Evolutionary conservation across 2,329 filamentous ascomycete genomes (phyloP), one percentile per base, ranked within the genome.

Genomic region (Lizonia empirigonia): DNA sequence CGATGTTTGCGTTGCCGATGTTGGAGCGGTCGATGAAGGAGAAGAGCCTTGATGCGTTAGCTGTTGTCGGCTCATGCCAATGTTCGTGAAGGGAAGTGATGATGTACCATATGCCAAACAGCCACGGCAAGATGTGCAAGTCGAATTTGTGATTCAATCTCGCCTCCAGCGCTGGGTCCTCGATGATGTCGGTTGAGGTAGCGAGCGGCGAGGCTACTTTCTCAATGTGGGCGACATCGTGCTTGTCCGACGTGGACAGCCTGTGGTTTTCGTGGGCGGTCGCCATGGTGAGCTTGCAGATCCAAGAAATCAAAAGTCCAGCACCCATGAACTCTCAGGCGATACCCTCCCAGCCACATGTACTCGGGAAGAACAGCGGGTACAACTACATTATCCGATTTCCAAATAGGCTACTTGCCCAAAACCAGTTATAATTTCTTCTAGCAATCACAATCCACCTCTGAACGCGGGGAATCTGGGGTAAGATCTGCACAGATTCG

Each of bases 11-110:
- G 39, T 78, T 78, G 27, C 76, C 74, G 34, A 74, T 70, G 46
- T 74, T 74, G 47, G 61, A 68, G 19, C 76, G 65, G 56, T 79
- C 77, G 49, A 80, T 78, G 66, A 78, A 78, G 7, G 76, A 74
- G n/a, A 79, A 67, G 4, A 78, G 70, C 59, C 53, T 60, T 19
- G 5, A 6, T 7, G 19, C 9, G 29, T 44, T 15, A 44, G 46
- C n/a, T n/a, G n/a, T n/a, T n/a, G n/a, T n/a, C 27, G 16, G 19
- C 13, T 7, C n/a, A 7, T 16, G 8, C 15, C 7, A 24, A 26
- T 24, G 9, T 35, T 20, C 23, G n/a, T 15, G 10, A 33, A 15
- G 5, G 16, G 34, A 38, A 5, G 18, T 2, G 34, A 16, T 16
- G 33, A 18, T 5, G 2, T 51, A 55, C 74, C 75, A 79, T 12